A percentile compares a stretch with the other conserved stretches of the same genome.
These are phyloP conservation scores for Neurospora sp. DNA, from an alignment of 495 filamentous ascomycete genomes.

Conservation along the genomic window DNA sequence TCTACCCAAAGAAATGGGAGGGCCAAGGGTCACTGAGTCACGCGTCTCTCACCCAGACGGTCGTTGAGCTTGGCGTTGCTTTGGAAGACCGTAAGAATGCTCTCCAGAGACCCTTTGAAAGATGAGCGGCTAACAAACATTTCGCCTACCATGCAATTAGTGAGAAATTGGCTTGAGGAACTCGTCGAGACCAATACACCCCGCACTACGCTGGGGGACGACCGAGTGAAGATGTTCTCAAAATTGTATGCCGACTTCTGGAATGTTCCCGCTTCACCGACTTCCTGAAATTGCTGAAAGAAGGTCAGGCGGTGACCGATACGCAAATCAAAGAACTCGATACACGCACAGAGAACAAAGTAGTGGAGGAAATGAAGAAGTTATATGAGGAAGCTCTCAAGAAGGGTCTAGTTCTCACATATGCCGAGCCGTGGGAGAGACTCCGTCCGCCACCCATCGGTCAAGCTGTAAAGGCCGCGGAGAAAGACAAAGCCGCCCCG, in stretches of 20 bases:
- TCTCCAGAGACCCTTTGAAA: too few species aligned
- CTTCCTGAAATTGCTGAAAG: background rate
- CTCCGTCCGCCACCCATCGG: background rate
- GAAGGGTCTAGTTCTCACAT: too few species aligned
- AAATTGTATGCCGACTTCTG: background rate
- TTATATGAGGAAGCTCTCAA: too few species aligned
- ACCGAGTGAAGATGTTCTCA: too few species aligned
- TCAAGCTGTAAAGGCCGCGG: background rate
- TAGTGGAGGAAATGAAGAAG: background rate
- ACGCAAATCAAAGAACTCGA: background rate
- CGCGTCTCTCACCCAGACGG: background rate
- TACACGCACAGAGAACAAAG: background rate
- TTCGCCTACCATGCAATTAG: too few species aligned
- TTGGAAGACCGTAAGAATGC: background rate
- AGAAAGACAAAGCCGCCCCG: too few species aligned
- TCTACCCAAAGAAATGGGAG: too few species aligned
- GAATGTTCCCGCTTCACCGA: background rate
- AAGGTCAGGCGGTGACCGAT: background rate
- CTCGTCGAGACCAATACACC: too few species aligned
- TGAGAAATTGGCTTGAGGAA: too few species aligned
- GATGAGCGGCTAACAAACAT: too few species aligned
- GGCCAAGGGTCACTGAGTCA: too few species aligned
- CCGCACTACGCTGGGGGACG: too few species aligned
- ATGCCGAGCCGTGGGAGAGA: background rate
- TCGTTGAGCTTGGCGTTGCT: background rate